phyloP scores from a whole-genome alignment of 2,329 filamentous ascomycete genomes.

The Trichocomaceae sp. region DNA sequence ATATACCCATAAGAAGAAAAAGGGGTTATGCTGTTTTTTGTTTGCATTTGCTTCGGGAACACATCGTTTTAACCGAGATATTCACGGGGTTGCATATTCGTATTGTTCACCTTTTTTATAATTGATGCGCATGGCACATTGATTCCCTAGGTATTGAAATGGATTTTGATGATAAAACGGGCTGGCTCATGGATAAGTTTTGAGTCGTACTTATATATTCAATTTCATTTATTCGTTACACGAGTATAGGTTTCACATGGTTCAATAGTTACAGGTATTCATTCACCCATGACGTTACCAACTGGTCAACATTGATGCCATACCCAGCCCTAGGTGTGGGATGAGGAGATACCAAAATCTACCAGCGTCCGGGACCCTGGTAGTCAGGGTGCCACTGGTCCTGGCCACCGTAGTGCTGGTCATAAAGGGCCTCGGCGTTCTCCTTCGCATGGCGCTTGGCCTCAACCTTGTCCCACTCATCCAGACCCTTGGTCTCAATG shows the following conservation, averaged over 20 bases:
- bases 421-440: slow-evolving; percentile 55
- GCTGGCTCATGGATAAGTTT: not conserved
- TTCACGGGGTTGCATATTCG: not conserved
- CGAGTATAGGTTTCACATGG: not conserved
- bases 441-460: slow-evolving; percentile 54
- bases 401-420: slow-evolving; percentile 51
- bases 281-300: not conserved
- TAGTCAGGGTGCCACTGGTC: slow-evolving; percentile 50
- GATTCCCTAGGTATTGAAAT: not conserved
- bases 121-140: not conserved
- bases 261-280: no score
- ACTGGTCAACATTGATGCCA: not conserved
- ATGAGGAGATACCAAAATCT: not conserved
- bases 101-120: not conserved
- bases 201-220: not conserved
- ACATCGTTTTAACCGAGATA: not conserved
- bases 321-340: no score
- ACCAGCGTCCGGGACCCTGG: slow-evolving; percentile 14
- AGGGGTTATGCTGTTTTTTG: not conserved
- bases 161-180: not conserved
- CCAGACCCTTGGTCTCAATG: slow-evolving; percentile 62
- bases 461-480: slow-evolving; percentile 52
- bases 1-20: not conserved
- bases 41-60: not conserved
- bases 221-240: not conserved